phyloP scores from a whole-genome alignment of 768 basidiomycete genomes.

The Trametes sanguinea region DNA sequence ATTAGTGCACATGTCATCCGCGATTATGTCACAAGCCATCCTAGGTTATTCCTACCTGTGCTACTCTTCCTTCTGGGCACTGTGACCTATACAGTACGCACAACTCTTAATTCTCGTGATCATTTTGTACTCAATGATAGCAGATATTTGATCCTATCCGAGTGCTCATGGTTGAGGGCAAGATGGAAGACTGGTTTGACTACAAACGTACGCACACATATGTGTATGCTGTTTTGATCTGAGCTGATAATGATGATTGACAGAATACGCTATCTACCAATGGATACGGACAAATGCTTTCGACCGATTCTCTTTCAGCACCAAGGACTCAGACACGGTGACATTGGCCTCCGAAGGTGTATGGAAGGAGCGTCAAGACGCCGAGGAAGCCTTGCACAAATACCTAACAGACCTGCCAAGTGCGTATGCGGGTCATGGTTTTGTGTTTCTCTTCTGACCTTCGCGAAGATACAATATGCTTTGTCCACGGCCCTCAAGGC shows the following conservation, averaged over 20 bases:
- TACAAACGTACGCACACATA: conserved; percentile 50
- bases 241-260: background rate
- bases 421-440: conserved; percentile 34
- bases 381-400: conserved; percentile 60
- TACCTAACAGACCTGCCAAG: conserved; percentile 83
- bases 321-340: conserved; percentile 25
- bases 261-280: conserved; percentile 74
- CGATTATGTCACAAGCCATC: conserved; percentile 86
- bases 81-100: conserved; percentile 78
- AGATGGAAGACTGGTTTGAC: conserved; percentile 85
- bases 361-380: conserved; percentile 87
- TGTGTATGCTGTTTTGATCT: too few relatives aligned
- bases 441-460: background rate
- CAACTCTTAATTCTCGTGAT: background rate
- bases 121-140: background rate
- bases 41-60: conserved; percentile 78
- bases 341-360: conserved; percentile 41
- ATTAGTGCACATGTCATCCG: conserved; percentile 66
- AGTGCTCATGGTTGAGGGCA: conserved; percentile 77
- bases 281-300: conserved; percentile 71
- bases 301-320: conserved; percentile 44
- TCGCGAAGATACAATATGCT: conserved; percentile 64
- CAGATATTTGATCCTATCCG: conserved; percentile 94
- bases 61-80: conserved; percentile 88
- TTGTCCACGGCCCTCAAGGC: conserved; percentile 82